These are phyloP conservation scores for Leishmania braziliensis DNA, from an alignment of 208 protist species.

Conservation along the genomic window DNA sequence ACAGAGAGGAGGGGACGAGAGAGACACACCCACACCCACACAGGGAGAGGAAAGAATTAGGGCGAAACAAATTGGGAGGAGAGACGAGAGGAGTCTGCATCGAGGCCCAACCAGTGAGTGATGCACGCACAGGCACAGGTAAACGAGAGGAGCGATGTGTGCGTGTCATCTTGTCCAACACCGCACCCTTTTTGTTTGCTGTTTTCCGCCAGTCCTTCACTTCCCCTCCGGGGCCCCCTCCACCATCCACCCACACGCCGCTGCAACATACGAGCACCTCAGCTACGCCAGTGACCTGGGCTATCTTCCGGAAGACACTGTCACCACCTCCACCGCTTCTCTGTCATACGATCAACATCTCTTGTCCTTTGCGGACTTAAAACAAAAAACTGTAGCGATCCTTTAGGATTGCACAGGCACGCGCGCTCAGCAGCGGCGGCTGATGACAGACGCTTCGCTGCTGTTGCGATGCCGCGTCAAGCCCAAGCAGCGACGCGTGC, in stretches of 20 bases:
- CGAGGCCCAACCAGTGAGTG: too few species aligned
- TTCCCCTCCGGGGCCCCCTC: background rate
- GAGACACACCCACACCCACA: background rate
- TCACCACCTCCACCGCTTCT: background rate
- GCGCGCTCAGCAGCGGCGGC: slow-evolving; percentile 31
- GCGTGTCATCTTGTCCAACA: background rate
- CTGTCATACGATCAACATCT: background rate
- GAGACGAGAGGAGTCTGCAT: too few species aligned
- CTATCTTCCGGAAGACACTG: background rate
- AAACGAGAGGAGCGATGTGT: background rate
- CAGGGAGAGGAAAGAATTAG: too few species aligned
- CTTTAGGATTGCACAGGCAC: slow-evolving; percentile 29
- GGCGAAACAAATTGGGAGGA: too few species aligned
- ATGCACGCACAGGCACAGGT: too few species aligned
- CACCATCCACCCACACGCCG: background rate
- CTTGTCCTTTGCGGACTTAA: background rate
- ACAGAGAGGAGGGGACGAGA: background rate
- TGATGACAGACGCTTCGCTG: slow-evolving; percentile 13
- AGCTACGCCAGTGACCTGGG: background rate
- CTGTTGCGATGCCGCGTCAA: slow-evolving; percentile 15
- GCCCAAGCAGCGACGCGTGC: slow-evolving; percentile 19
- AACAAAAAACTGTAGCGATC: slow-evolving; percentile 32
- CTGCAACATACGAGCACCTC: background rate
- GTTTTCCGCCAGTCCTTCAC: background rate
- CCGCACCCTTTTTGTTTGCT: background rate